phyloP scores from a whole-genome alignment of 768 basidiomycete species.

The Naganishia friedmannii region DNA sequence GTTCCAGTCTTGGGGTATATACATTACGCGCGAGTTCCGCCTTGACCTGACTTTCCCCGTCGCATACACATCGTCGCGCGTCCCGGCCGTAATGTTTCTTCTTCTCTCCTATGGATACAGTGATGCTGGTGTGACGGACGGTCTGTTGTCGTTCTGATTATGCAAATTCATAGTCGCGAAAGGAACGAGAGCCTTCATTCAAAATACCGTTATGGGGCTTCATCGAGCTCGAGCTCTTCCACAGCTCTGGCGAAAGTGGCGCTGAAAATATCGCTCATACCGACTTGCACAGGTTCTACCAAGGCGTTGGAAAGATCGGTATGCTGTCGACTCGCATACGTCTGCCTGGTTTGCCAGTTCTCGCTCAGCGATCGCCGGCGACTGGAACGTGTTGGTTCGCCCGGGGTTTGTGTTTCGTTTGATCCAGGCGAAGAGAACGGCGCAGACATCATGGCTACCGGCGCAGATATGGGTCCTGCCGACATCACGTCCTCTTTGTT shows the following conservation, averaged over 20 bases:
- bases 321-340: background rate
- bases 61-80: background rate
- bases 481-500: background rate
- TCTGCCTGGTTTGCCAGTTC: background rate
- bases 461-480: conserved; percentile 19
- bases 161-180: background rate
- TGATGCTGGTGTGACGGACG: background rate
- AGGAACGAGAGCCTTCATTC: background rate
- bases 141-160: background rate
- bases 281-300: conserved; percentile 25
- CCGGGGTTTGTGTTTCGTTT: conserved; percentile 15
- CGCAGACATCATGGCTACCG: conserved; percentile 15
- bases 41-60: background rate
- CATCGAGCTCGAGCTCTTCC: background rate
- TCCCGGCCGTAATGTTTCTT: background rate
- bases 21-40: background rate
- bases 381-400: background rate
- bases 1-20: background rate
- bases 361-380: conserved; percentile 9
- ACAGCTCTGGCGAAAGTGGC: conserved; percentile 27
- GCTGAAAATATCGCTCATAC: conserved; percentile 27
- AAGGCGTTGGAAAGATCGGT: background rate
- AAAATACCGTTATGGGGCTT: background rate
- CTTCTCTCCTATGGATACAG: conserved; percentile 2
- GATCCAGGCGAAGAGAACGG: conserved; percentile 25